phyloP scores from a whole-genome alignment of 2,329 filamentous ascomycete species.

The Alternaria atra region DNA sequence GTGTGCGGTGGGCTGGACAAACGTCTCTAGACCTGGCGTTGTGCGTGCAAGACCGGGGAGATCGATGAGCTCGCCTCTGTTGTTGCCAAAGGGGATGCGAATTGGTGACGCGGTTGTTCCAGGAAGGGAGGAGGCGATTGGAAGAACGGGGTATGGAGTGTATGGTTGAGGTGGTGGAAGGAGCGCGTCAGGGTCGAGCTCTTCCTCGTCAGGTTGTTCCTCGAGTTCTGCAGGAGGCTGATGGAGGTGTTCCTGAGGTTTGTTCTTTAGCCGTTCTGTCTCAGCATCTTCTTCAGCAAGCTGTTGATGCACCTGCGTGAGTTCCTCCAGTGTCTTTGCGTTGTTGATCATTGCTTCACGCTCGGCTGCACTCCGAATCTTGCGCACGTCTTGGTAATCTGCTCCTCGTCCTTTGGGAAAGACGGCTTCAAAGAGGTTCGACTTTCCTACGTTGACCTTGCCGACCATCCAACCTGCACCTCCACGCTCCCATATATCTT shows the following conservation, averaged over 20 bases:
- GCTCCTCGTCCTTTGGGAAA: constrained; percentile 74
- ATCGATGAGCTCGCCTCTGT: constrained; percentile 90
- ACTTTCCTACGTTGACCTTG: constrained; percentile 99
- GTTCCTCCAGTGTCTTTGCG: constrained; percentile 39
- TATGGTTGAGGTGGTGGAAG: constrained; percentile 80
- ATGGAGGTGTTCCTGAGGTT: constrained; percentile 29
- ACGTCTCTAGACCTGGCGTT: constrained; percentile 68
- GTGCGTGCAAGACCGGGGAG: constrained; percentile 84
- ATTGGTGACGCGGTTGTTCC: constrained; percentile 97
- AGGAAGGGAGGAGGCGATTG: constrained; percentile 83
- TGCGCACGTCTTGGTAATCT: constrained; percentile 49
- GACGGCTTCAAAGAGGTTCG: constrained; percentile 84
- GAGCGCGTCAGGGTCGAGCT: constrained; percentile 57
- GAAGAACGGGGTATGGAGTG: constrained; percentile 81
- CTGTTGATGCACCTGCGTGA: constrained; percentile 36
- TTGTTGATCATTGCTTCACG: constrained; percentile 42
- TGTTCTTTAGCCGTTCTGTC: constrained; percentile 30
- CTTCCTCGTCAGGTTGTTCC: constrained; percentile 33
- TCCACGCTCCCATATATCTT: constrained; percentile 83
- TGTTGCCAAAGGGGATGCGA: constrained; percentile 85
- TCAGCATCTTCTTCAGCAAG: constrained; percentile 47
- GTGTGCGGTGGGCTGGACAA: constrained; percentile 73
- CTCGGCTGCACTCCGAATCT: constrained; percentile 45
- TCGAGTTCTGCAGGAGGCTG: constrained; percentile 30
- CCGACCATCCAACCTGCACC: constrained; percentile 95